phyloP scores from a whole-genome alignment of 257 asterid genomes.

The Solanum dulcamara region DNA sequence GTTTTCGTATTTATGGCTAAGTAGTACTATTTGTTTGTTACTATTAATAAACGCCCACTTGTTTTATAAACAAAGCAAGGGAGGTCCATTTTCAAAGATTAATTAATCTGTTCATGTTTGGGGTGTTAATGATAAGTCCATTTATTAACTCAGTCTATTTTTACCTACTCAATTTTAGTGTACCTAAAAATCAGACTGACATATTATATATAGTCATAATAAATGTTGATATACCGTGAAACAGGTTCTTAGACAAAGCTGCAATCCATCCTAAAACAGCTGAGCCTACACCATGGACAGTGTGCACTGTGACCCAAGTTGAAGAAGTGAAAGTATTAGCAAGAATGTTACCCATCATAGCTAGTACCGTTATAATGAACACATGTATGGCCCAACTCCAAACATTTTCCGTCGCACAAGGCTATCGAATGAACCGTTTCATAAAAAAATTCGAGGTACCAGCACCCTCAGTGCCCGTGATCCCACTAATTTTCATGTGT shows the following conservation, averaged over 20 bases:
- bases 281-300: slow-evolving; percentile 39
- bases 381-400: slow-evolving; percentile 76
- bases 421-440: slow-evolving; percentile 43
- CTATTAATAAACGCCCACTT: neutral
- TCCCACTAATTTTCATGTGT: slow-evolving; percentile 47
- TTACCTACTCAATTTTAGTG: too few species aligned
- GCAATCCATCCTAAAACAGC: slow-evolving; percentile 29
- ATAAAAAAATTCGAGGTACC: slow-evolving; percentile 50
- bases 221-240: neutral
- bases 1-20: neutral
- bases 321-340: slow-evolving; percentile 55
- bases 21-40: neutral
- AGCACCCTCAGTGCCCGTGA: slow-evolving; percentile 49
- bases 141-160: too few species aligned
- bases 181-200: neutral
- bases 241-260: slow-evolving; percentile 58
- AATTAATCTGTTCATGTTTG: neutral
- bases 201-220: neutral
- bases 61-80: neutral
- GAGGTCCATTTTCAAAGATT: neutral
- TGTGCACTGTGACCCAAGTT: slow-evolving; percentile 58
- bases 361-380: slow-evolving; percentile 55
- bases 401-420: slow-evolving; percentile 60
- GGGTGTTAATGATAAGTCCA: too few species aligned
- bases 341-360: slow-evolving; percentile 62